Evolutionary conservation across 2,329 filamentous ascomycete species (phyloP), one percentile per base, ranked within the genome.

Genomic region (Lachnellula occidentalis): DNA sequence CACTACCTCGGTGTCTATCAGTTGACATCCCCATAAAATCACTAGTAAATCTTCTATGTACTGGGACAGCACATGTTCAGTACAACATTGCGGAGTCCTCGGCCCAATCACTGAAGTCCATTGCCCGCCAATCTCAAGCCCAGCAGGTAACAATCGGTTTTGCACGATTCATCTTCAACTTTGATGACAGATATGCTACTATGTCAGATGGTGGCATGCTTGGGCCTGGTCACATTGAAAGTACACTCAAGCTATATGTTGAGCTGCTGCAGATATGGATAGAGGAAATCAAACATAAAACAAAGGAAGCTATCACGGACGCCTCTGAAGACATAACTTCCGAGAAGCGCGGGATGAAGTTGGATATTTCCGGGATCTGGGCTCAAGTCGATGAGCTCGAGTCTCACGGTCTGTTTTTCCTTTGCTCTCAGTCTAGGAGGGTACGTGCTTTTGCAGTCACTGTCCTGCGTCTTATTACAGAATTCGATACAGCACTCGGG

Each of bases 141-240:
- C 91, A 99, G 63, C 89, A 94, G 70, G 94, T 99, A 3, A 96
- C 92, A 0, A 96, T 95, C 72, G 92, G 94, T 0, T 99, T 99
- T 72, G 90, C 94, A 37, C 81, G 92, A 24, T 99, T 97, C 72
- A 99, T 99, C 51, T 99, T 99, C 75, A 96, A 94, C 63, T 99
- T 97, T 69, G 95, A 99, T 70, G 92, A 95, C 62, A 85, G 92
- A 22, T 99, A 99, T 70, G 90, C 92, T 1, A 97, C 94, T 34
- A 96, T 97, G 85, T 96, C 92, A 9, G 94, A 99, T 66, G 94
- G 95, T 34, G 94, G 94, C 2, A 94, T 99, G 86, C 83, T 99
- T 22, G 94, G 92, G 0, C 86, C 90, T 34, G 89, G 87, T 4
- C 94, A 99, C 66, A 96, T 99, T 54, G 94, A 99, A 69, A 96